A percentile compares a stretch with the other conserved stretches of the same genome.
phyloP scores from a whole-genome alignment of 805 yeast species.

The Yamadazyma scolyti region DNA sequence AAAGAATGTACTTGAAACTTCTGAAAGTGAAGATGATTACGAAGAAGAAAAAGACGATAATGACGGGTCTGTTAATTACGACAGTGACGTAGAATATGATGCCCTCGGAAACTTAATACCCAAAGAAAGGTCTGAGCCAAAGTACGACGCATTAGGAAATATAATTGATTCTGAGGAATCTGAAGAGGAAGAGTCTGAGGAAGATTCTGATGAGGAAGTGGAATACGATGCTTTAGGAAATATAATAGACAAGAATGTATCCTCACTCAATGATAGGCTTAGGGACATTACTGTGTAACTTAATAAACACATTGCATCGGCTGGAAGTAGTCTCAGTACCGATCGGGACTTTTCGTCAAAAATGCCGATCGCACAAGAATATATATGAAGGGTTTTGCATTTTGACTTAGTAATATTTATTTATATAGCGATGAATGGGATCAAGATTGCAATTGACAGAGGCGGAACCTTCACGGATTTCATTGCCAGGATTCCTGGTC shows the following conservation, averaged over 20 bases:
- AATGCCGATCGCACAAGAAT: slow-evolving; percentile 6
- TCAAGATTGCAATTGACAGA: slow-evolving; percentile 31
- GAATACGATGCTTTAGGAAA: slow-evolving; percentile 19
- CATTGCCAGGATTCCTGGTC: slow-evolving; percentile 46
- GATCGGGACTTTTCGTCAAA: slow-evolving; percentile 2
- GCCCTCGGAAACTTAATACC: slow-evolving; percentile 3
- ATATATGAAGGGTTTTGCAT: no score
- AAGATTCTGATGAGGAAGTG: slow-evolving; percentile 13
- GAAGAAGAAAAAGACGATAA: slow-evolving; percentile 12
- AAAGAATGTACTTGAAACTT: no score
- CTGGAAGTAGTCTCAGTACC: not conserved
- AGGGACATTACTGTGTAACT: no score
- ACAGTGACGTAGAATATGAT: slow-evolving; percentile 3
- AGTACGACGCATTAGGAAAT: slow-evolving; percentile 9
- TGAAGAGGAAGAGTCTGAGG: slow-evolving; percentile 7
- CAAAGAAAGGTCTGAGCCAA: slow-evolving; percentile 2
- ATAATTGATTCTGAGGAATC: slow-evolving; percentile 4
- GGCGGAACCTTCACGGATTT: slow-evolving; percentile 94
- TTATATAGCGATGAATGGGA: not conserved
- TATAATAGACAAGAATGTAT: slow-evolving; percentile 11
- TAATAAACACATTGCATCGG: no score
- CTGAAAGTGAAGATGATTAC: slow-evolving; percentile 12
- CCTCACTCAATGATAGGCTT: no score
- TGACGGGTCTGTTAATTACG: not conserved
- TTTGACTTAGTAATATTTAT: not conserved